These are phyloP conservation scores for Niebla homalea DNA, from an alignment of 495 filamentous ascomycete species.

Conservation along the genomic window DNA sequence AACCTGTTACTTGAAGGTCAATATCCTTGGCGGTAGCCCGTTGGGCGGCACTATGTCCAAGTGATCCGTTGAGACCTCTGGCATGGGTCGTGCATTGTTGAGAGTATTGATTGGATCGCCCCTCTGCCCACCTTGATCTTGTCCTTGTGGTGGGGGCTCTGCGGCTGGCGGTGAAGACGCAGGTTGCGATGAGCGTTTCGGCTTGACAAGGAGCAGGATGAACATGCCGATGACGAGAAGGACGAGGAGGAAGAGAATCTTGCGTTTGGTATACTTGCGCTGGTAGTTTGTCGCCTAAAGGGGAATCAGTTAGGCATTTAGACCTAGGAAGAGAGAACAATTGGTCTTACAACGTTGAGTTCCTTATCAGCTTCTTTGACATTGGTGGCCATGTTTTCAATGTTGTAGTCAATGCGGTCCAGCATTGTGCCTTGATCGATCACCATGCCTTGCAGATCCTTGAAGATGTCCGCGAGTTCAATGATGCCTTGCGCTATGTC, in stretches of 20 bases:
- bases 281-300: slow-evolving; percentile 68
- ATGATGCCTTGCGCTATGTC: slow-evolving; percentile 97
- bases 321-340: background rate
- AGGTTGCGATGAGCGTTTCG: slow-evolving; percentile 34
- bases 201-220: slow-evolving; percentile 75
- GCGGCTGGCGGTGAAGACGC: background rate
- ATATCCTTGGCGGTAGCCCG: background rate
- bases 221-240: slow-evolving; percentile 74
- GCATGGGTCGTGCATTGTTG: background rate
- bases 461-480: slow-evolving; percentile 89
- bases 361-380: slow-evolving; percentile 89
- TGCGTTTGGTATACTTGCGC: slow-evolving; percentile 74
- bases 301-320: background rate
- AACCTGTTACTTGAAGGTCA: background rate
- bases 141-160: background rate
- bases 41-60: slow-evolving; percentile 7
- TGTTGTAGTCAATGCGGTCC: slow-evolving; percentile 95
- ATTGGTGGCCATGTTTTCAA: slow-evolving; percentile 79
- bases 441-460: slow-evolving; percentile 89
- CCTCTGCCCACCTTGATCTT: too few species aligned
- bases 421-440: slow-evolving; percentile 98
- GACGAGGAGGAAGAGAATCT: slow-evolving; percentile 75
- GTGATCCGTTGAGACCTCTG: background rate
- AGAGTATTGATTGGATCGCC: slow-evolving; percentile 4
- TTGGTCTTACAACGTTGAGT: slow-evolving; percentile 54